Evolutionary conservation across 306 rosid genomes (phyloP).

Genomic region (Dryas octopetala): DNA sequence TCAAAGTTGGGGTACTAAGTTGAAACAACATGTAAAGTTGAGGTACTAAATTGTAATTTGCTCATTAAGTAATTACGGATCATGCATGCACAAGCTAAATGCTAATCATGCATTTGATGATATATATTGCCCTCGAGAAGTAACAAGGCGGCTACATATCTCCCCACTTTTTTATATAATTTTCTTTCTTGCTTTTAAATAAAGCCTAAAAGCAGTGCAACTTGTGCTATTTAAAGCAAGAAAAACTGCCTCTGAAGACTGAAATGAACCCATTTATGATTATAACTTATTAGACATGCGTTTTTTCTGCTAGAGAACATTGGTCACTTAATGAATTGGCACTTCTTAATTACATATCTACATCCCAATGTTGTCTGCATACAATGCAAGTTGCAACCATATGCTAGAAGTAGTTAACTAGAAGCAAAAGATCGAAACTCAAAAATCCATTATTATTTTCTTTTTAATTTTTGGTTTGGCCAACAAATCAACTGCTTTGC

Average conservation of each 20-base stretch:
- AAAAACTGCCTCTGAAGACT: not conserved
- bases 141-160: not conserved
- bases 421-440: not conserved
- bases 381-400: not conserved
- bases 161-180: not conserved
- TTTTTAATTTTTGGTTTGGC: not conserved
- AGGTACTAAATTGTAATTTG: no score
- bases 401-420: not conserved
- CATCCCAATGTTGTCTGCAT: constrained; percentile 1
- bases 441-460: not conserved
- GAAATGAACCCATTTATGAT: not conserved
- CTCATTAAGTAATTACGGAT: not conserved
- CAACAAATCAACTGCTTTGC: not conserved
- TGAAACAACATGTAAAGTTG: no score
- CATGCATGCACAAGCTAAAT: not conserved
- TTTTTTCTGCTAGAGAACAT: not conserved
- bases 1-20: no score
- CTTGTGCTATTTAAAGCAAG: not conserved
- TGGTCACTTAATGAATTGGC: not conserved
- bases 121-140: no score
- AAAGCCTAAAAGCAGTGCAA: not conserved
- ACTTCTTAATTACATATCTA: not conserved
- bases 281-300: not conserved
- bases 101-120: not conserved
- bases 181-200: not conserved